Evolutionary conservation across 2,329 filamentous ascomycete genomes (phyloP), one percentile per base, ranked within the genome.

Genomic region (Coniochaeta hoffmannii): DNA sequence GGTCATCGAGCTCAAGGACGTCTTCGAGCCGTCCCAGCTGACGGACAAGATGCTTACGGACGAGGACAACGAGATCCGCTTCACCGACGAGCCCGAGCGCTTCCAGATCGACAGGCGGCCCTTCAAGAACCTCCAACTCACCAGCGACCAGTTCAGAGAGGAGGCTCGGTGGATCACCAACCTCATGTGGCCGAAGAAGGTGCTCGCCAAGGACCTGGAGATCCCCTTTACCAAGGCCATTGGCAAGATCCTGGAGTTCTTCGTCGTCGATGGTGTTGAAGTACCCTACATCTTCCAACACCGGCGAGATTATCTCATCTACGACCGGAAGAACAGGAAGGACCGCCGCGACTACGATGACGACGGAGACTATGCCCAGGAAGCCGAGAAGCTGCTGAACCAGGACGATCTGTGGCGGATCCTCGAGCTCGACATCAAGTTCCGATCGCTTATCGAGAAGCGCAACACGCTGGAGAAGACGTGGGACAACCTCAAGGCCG

Each of bases 211-310:
- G 41, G 88, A 92, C 59, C 78, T 97, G 53, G 84, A 89, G 54
- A 82, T 83, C 32, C 90, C 91, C 0, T 97, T 99, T 70, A 86
- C 89, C 65, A 89, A 89, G 64, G 89, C 93, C 5, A 87, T 99
- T 55, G 86, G 86, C 62, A 96, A 96, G 70, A 92, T 97, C 11
- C 80, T 99, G 36, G 90, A 97, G 65, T 97, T 97, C 68, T 90
- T 99, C 71, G 90, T 96, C 53, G 85, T 93, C 4, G 92, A 97
- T 61, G 90, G 96, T 62, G 90, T 93, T 63, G 94, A 99, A 70
- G 91, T 97, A 1, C 93, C 94, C 0, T 99, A 96, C 69, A 94
- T 99, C 63, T 97, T 97, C 71, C 93, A 97, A 69, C 94, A 99
- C 67, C 90, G 94, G 58, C 96, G 97, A 71, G 94, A 99, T 69